phyloP scores from a whole-genome alignment of 495 filamentous ascomycete species.

The Hypoxylon intermedium region DNA sequence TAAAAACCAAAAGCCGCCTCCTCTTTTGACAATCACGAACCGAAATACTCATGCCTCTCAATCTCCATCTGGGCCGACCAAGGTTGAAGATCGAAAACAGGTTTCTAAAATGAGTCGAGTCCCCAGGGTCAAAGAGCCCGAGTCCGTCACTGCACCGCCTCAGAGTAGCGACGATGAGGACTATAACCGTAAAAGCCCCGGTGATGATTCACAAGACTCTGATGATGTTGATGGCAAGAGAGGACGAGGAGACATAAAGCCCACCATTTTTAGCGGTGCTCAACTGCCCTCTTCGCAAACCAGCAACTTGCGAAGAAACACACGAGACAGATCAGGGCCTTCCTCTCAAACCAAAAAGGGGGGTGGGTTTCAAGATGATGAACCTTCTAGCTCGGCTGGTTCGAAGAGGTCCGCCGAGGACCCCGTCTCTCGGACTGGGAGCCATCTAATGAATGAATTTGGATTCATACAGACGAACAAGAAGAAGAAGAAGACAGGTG shows the following conservation, averaged over 20 bases:
- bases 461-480: conserved; percentile 6
- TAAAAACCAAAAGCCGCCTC: not conserved
- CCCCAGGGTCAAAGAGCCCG: conserved; percentile 14
- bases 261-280: conserved; percentile 24
- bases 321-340: not conserved
- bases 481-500: conserved; percentile 1
- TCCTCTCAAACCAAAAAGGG: not conserved
- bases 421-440: not conserved
- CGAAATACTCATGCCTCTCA: not conserved
- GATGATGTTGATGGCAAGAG: conserved; percentile 22
- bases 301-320: conserved; percentile 10
- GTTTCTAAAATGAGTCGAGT: conserved; percentile 2
- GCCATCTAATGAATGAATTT: conserved; percentile 12
- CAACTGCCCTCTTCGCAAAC: not conserved
- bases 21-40: conserved; percentile 23
- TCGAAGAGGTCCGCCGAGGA: conserved; percentile 39
- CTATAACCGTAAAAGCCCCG: not conserved
- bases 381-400: conserved; percentile 29
- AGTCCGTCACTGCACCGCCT: conserved; percentile 35
- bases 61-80: conserved; percentile 8
- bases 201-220: conserved; percentile 17
- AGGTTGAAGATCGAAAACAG: not conserved
- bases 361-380: conserved; percentile 7
- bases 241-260: conserved; percentile 27
- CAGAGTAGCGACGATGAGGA: conserved; percentile 37